Conservation (phyloP, 352 stramenopile genomes). For the Albugo candida region DNA sequence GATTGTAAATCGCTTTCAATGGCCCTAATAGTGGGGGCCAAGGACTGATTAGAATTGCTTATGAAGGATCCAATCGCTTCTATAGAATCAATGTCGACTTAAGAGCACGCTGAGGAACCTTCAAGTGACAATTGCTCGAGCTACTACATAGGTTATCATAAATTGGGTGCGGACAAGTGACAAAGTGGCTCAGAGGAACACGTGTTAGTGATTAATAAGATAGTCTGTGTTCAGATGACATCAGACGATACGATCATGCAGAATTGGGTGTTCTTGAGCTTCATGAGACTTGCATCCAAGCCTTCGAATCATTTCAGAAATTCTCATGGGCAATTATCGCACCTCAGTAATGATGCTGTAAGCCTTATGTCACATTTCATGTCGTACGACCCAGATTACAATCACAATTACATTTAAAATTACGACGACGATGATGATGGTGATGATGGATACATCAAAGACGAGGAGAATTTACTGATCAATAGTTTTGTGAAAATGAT, state of each 20-base stretch:
- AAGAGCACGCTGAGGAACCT: no score
- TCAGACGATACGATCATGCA: constrained; percentile 88
- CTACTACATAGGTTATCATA: no score
- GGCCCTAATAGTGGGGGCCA: no score
- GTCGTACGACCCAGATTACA: constrained; percentile 96
- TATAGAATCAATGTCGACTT: no score
- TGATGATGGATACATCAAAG: constrained; percentile 46
- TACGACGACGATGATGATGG: constrained; percentile 87
- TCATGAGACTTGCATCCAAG: constrained; percentile 95
- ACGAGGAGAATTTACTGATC: constrained; percentile 59
- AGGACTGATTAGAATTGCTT: no score
- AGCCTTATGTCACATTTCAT: constrained; percentile 83
- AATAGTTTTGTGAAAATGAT: constrained; percentile 83
- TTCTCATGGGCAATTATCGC: constrained; percentile 90
- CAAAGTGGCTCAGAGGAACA: constrained; percentile 70
- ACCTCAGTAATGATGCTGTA: constrained; percentile 87
- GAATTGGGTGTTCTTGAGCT: constrained; percentile 86
- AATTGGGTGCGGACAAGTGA: no score
- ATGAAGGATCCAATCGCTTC: no score
- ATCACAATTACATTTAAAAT: constrained; percentile 98
- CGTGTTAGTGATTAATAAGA: constrained; percentile 90
- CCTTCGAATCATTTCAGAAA: constrained; percentile 92
- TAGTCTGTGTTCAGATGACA: constrained; percentile 90
- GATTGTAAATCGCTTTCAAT: no score
- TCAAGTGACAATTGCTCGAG: no score